phyloP scores from a whole-genome alignment of 108 stramenopile species.

The Skeletonema potamos region DNA sequence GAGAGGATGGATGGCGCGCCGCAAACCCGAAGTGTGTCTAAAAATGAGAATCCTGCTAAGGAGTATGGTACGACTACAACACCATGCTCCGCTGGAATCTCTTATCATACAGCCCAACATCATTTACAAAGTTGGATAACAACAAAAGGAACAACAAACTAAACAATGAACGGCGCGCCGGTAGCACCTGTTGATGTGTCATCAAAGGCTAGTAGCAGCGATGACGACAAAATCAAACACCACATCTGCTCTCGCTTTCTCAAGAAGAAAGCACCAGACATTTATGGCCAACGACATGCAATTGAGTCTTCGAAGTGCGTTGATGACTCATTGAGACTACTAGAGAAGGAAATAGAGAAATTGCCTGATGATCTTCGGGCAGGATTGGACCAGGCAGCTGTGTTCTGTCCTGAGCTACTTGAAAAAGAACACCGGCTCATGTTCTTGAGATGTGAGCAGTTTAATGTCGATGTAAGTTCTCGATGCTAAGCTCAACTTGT shows the following conservation, averaged over 20 bases:
- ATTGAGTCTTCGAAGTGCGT: conserved; percentile 15
- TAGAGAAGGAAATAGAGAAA: conserved; percentile 19
- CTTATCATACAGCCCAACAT: too few species aligned
- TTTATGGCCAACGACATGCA: conserved; percentile 25
- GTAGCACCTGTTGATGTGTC: neutral
- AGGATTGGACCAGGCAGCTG: neutral
- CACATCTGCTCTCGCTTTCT: conserved; percentile 18
- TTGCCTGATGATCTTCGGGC: conserved; percentile 1
- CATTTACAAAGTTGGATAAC: neutral
- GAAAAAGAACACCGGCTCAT: conserved; percentile 12
- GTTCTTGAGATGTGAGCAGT: conserved; percentile 36
- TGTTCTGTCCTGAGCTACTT: conserved; percentile 13
- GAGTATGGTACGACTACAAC: too few species aligned
- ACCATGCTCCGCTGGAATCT: too few species aligned
- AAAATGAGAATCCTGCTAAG: too few species aligned
- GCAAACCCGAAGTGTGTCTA: too few species aligned
- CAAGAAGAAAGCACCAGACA: conserved; percentile 17
- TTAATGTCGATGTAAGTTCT: conserved; percentile 32
- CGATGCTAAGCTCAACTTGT: neutral
- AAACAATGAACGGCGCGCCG: neutral
- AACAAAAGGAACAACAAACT: neutral
- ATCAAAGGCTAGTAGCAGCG: neutral
- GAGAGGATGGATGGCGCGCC: too few species aligned
- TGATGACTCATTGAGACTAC: conserved; percentile 8
- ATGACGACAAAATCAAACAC: neutral